These are phyloP conservation scores for Pulveroboletus frians DNA, from an alignment of 768 basidiomycete genomes.

Conservation along the genomic window DNA sequence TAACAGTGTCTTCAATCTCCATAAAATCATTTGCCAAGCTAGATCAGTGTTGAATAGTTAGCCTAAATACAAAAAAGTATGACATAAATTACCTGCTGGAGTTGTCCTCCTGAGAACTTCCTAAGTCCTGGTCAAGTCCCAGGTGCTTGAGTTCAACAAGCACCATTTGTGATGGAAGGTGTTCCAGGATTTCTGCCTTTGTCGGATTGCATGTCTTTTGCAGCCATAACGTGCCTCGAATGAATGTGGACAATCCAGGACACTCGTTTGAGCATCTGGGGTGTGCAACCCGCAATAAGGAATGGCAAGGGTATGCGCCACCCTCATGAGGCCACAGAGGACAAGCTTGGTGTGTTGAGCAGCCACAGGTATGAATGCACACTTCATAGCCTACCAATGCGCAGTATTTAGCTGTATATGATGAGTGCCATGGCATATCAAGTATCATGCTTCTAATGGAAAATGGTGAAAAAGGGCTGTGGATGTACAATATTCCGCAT, in stretches of 20 bases:
- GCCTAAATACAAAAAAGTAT: background rate
- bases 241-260: background rate
- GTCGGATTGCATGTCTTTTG: background rate
- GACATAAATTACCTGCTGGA: background rate
- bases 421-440: no score
- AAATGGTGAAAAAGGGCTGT: no score
- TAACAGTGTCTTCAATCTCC: background rate
- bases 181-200: background rate
- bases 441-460: no score
- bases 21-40: background rate
- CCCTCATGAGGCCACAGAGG: no score
- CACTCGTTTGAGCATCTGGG: background rate
- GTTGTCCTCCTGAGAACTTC: background rate
- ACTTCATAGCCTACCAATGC: no score
- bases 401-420: no score
- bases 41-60: rapidly evolving
- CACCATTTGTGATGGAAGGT: background rate
- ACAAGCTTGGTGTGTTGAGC: no score
- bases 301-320: no score
- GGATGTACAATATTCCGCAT: no score
- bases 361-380: no score
- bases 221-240: background rate
- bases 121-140: background rate
- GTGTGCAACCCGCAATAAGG: background rate
- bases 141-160: background rate